phyloP scores from a whole-genome alignment of 495 filamentous ascomycete genomes.

The Bacidia rubella region DNA sequence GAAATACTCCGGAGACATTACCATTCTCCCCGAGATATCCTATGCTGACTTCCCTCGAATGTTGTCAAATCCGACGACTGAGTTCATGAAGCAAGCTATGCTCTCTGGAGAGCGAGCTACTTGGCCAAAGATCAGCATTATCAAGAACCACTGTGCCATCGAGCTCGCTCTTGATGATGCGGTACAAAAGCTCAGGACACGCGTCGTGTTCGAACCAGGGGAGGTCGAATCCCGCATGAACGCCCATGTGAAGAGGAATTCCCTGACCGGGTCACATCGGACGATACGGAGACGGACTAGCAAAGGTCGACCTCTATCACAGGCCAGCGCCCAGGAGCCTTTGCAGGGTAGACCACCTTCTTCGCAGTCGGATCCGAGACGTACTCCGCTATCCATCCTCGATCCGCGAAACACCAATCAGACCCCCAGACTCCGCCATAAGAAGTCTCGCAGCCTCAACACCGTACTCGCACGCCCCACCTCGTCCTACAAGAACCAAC shows the following conservation, averaged over 20 bases:
- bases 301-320: slow-evolving; percentile 13
- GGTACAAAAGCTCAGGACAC: slow-evolving; percentile 59
- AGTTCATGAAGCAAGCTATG: slow-evolving; percentile 74
- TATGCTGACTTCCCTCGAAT: slow-evolving; percentile 63
- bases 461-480: slow-evolving; percentile 4
- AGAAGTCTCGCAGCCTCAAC: slow-evolving; percentile 17
- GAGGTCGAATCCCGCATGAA: slow-evolving; percentile 42
- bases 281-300: slow-evolving; percentile 5
- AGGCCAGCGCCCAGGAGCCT: slow-evolving; percentile 13
- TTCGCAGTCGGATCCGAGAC: neutral
- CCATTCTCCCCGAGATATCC: slow-evolving; percentile 70
- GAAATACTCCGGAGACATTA: slow-evolving; percentile 91
- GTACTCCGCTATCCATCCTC: slow-evolving; percentile 1
- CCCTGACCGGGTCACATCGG: neutral
- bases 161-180: slow-evolving; percentile 77
- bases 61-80: slow-evolving; percentile 71
- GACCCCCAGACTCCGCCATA: slow-evolving; percentile 6
- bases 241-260: slow-evolving; percentile 4
- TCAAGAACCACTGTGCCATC: slow-evolving; percentile 72
- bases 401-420: slow-evolving; percentile 3
- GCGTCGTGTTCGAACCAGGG: slow-evolving; percentile 67
- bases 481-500: neutral
- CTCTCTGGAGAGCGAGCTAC: slow-evolving; percentile 71
- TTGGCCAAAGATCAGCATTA: slow-evolving; percentile 74
- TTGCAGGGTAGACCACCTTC: neutral